A percentile compares a stretch with the other conserved stretches of the same genome.
Conservation (phyloP, 768 basidiomycete species). For the Pleurotus sapidus region DNA sequence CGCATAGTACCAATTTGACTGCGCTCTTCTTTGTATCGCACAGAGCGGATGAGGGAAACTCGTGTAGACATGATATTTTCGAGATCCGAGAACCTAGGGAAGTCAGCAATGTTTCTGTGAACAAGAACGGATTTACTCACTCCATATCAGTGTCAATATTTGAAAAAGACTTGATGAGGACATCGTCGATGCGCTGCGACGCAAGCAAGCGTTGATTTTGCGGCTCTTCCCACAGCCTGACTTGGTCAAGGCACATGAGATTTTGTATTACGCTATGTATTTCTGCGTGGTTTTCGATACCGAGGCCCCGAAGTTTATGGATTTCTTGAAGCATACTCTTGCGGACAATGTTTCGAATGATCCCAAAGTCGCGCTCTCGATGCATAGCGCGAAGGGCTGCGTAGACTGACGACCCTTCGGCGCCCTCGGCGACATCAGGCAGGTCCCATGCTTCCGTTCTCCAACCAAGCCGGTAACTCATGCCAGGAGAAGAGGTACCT, state of each 20-base stretch:
- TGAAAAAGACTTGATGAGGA: slow-evolving; percentile 40
- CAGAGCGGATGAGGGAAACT: slow-evolving; percentile 75
- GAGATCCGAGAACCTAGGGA: slow-evolving; percentile 64
- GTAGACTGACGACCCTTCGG: slow-evolving; percentile 64
- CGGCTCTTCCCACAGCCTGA: slow-evolving; percentile 57
- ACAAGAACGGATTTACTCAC: slow-evolving; percentile 39
- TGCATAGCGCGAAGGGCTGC: slow-evolving; percentile 78
- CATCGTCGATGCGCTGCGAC: slow-evolving; percentile 27
- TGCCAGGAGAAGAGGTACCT: slow-evolving; percentile 34
- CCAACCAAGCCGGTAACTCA: slow-evolving; percentile 87
- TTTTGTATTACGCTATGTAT: slow-evolving; percentile 67
- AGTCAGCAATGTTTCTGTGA: background rate
- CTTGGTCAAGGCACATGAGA: slow-evolving; percentile 80
- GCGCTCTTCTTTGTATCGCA: slow-evolving; percentile 65
- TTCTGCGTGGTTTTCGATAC: slow-evolving; percentile 77
- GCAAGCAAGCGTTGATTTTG: slow-evolving; percentile 29
- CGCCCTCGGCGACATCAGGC: slow-evolving; percentile 52
- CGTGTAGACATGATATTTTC: slow-evolving; percentile 83
- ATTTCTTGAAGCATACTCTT: slow-evolving; percentile 57
- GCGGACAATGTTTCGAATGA: slow-evolving; percentile 49
- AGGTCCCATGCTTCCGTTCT: slow-evolving; percentile 95
- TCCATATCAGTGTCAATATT: slow-evolving; percentile 57
- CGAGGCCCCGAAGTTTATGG: slow-evolving; percentile 57
- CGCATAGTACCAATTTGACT: slow-evolving; percentile 72
- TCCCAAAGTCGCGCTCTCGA: slow-evolving; percentile 60